Conservation (phyloP, 106 monocot species). For the Platanthera guangdongensis region DNA sequence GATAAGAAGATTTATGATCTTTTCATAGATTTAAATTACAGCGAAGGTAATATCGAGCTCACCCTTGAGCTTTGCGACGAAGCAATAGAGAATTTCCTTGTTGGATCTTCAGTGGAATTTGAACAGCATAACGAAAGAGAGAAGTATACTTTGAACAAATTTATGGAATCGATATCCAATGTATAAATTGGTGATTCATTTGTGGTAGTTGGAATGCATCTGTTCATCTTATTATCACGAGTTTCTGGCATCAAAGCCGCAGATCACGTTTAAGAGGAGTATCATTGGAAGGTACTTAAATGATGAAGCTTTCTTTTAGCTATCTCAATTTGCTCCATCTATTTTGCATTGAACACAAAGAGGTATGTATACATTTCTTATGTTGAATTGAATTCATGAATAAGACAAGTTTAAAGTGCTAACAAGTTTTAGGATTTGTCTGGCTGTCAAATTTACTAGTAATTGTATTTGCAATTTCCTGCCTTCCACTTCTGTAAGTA, state of each 20-base stretch:
- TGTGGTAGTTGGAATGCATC: background rate
- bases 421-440: too few relatives aligned
- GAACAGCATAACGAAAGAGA: background rate
- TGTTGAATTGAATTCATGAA: too few relatives aligned
- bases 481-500: too few relatives aligned
- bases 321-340: too few relatives aligned
- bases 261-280: background rate
- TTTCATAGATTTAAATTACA: conserved; percentile 60
- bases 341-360: too few relatives aligned
- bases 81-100: conserved; percentile 40
- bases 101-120: conserved; percentile 14
- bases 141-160: background rate
- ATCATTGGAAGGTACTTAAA: background rate
- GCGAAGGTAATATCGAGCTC: conserved; percentile 51
- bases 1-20: conserved; percentile 52
- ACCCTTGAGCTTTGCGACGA: conserved; percentile 80
- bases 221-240: too few relatives aligned
- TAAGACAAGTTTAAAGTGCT: too few relatives aligned
- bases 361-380: too few relatives aligned
- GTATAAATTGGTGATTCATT: background rate
- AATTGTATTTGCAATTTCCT: too few relatives aligned
- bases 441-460: too few relatives aligned
- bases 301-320: background rate
- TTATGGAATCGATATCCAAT: background rate
- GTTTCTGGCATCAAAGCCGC: background rate